These are phyloP conservation scores for Mrakia gelida DNA, from an alignment of 768 basidiomycete genomes.

Conservation along the genomic window DNA sequence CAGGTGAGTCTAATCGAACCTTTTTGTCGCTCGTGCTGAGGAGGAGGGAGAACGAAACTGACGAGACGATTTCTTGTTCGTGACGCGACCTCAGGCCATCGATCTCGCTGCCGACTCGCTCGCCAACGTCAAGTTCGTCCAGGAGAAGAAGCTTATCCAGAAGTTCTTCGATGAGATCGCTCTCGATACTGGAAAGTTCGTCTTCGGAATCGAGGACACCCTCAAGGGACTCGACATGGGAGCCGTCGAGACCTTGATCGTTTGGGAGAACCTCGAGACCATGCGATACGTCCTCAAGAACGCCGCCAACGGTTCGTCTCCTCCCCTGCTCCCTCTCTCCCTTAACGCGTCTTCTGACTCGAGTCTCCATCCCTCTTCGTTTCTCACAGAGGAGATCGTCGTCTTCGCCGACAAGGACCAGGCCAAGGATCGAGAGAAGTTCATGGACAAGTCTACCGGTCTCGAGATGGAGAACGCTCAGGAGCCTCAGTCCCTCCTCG, in stretches of 20 bases:
- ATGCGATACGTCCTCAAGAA: conserved; percentile 84
- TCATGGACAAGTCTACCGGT: conserved; percentile 89
- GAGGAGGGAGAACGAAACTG: too few relatives aligned
- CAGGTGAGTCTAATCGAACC: conserved; percentile 59
- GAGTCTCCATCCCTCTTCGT: neutral
- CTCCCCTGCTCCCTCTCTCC: neutral
- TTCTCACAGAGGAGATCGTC: conserved; percentile 69
- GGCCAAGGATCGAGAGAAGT: conserved; percentile 87
- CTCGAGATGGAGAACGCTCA: conserved; percentile 85
- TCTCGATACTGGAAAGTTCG: conserved; percentile 91
- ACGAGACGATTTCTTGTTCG: too few relatives aligned
- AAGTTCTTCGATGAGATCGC: conserved; percentile 99
- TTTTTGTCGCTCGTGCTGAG: too few relatives aligned
- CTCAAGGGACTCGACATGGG: conserved; percentile 94
- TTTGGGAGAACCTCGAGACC: conserved; percentile 96
- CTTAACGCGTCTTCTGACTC: neutral
- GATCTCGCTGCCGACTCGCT: conserved; percentile 94
- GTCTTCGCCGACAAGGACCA: conserved; percentile 73
- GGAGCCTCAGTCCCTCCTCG: conserved; percentile 82
- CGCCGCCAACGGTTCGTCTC: conserved; percentile 70
- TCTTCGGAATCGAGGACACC: conserved; percentile 96
- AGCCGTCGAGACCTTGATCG: conserved; percentile 92
- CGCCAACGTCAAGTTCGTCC: conserved; percentile 98
- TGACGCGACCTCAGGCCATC: conserved; percentile 64
- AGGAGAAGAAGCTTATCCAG: conserved; percentile 96